A percentile compares a stretch with the other conserved stretches of the same genome.
These are phyloP conservation scores for Leishmania lainsoni DNA, from an alignment of 208 protist genomes.

Conservation along the genomic window DNA sequence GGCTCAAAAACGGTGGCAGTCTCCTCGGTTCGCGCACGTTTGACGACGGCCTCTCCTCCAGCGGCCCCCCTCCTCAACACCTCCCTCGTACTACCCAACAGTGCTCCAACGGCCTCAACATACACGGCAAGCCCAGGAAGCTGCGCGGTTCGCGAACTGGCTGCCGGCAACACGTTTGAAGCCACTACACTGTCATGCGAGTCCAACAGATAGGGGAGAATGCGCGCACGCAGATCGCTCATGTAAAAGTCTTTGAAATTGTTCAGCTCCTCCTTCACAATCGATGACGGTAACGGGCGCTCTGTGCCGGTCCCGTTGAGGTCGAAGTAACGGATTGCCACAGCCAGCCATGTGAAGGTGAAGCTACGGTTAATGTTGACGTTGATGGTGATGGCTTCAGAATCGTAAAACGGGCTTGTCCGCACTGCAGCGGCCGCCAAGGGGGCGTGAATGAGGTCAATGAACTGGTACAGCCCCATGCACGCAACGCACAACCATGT, in stretches of 20 bases:
- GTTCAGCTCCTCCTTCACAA: constrained; percentile 76
- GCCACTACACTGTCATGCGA: constrained; percentile 36
- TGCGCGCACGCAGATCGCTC: constrained; percentile 75
- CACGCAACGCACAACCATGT: constrained; percentile 78
- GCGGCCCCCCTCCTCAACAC: background rate
- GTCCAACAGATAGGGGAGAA: constrained; percentile 64
- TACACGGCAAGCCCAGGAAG: constrained; percentile 33
- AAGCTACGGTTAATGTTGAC: constrained; percentile 83
- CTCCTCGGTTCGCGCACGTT: constrained; percentile 12
- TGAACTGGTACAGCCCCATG: constrained; percentile 87
- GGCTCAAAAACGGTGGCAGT: background rate
- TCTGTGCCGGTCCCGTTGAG: constrained; percentile 31
- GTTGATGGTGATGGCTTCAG: constrained; percentile 72
- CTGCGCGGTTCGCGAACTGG: constrained; percentile 10
- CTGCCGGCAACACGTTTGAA: constrained; percentile 17
- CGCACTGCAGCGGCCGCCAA: constrained; percentile 67
- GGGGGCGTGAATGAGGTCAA: constrained; percentile 77
- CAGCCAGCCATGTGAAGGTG: constrained; percentile 84
- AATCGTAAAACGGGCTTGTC: constrained; percentile 66
- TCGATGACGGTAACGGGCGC: constrained; percentile 35
- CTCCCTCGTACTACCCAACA: background rate
- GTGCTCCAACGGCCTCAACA: constrained; percentile 10
- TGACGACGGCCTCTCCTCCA: constrained; percentile 2
- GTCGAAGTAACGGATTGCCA: constrained; percentile 74
- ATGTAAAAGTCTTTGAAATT: constrained; percentile 92